Evolutionary conservation across 345 rosid species (phyloP).

Genomic region (Syzygium grande): DNA sequence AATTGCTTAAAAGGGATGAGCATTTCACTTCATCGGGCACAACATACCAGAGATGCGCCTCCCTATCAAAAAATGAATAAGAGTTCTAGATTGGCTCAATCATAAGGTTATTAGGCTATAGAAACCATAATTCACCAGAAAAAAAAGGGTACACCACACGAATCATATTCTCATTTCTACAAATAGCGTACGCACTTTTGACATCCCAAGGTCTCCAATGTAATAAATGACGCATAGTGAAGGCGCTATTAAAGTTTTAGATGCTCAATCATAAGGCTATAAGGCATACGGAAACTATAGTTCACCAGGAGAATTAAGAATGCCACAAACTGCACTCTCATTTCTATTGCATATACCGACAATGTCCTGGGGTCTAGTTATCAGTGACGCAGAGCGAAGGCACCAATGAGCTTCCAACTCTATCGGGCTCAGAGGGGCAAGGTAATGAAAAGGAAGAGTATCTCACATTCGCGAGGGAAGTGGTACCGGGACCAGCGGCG

Average conservation of each 20-base stretch:
- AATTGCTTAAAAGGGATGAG: conserved; percentile 42
- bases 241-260: not conserved
- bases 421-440: not conserved
- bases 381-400: not conserved
- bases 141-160: not conserved
- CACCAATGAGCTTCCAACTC: not conserved
- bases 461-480: conserved; percentile 60
- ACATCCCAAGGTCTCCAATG: not conserved
- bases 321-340: not conserved
- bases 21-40: conserved; percentile 69
- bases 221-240: not conserved
- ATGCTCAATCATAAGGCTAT: not conserved
- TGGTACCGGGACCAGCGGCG: conserved; percentile 35
- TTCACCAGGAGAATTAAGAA: not conserved
- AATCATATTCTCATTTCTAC: not conserved
- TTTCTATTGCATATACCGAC: not conserved
- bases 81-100: not conserved
- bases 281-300: not conserved
- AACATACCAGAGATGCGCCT: conserved; percentile 80
- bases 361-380: not conserved
- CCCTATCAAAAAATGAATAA: conserved; percentile 25
- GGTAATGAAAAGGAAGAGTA: not conserved
- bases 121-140: not conserved
- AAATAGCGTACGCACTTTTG: not conserved
- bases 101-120: not conserved